Evolutionary conservation across 768 basidiomycete species (phyloP).

Genomic region (Amanita thiersii): DNA sequence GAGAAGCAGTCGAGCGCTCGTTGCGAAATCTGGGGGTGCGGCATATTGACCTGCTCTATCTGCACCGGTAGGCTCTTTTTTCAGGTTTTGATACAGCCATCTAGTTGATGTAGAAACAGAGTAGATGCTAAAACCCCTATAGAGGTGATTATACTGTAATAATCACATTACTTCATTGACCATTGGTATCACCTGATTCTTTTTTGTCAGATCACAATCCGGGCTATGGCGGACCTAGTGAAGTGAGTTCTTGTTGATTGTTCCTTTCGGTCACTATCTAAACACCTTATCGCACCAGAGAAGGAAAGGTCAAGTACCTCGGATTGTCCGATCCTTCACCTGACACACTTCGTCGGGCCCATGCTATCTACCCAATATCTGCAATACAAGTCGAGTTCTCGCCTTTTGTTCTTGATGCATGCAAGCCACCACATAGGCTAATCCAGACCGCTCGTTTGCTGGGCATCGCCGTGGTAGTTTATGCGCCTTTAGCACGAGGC

Average conservation of each 20-base stretch:
- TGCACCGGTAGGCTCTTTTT: constrained; percentile 21
- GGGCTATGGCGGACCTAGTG: constrained; percentile 26
- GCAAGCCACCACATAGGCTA: constrained; percentile 27
- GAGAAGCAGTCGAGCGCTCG: constrained; percentile 23
- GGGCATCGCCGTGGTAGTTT: constrained; percentile 37
- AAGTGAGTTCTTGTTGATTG: constrained; percentile 21
- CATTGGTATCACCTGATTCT: background rate
- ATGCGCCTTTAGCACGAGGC: constrained; percentile 42
- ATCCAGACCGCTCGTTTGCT: constrained; percentile 32
- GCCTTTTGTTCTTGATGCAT: constrained; percentile 34
- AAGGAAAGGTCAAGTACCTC: constrained; percentile 38
- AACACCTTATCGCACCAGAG: constrained; percentile 16
- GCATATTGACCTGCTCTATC: constrained; percentile 29
- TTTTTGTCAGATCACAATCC: constrained; percentile 18
- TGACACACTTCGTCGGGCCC: constrained; percentile 36
- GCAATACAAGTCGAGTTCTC: constrained; percentile 38
- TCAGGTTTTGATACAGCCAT: background rate
- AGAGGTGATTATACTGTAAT: too few relatives aligned
- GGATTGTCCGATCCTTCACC: constrained; percentile 45
- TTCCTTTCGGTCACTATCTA: constrained; percentile 9
- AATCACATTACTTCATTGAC: background rate
- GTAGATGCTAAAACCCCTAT: constrained; percentile 21
- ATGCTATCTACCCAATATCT: constrained; percentile 34
- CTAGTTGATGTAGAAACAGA: constrained; percentile 5
- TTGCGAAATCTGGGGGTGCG: constrained; percentile 25